Percentiles rank a stretch among this genome's conserved stretches.
Evolutionary conservation across 2,329 filamentous ascomycete genomes (phyloP).

Genomic region (Sporothrix pseudoabietina): DNA sequence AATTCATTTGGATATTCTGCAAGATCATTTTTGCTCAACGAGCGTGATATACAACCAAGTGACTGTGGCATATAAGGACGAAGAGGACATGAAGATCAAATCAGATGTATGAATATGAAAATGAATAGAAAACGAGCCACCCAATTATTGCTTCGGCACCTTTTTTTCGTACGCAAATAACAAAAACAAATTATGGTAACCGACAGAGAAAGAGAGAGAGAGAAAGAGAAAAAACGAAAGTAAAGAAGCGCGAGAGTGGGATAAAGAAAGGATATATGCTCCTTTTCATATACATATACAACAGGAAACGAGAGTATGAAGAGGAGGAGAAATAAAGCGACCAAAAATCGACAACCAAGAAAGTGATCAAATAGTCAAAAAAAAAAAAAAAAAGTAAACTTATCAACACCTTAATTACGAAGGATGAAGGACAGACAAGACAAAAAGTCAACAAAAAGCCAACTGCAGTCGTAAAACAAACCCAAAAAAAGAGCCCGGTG

Average conservation of each 20-base stretch:
- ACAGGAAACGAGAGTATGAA: background rate
- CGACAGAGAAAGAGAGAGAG: background rate
- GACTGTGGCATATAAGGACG: background rate
- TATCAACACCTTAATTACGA: constrained; percentile 7
- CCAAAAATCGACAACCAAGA: background rate
- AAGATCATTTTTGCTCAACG: background rate
- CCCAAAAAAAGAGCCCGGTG: background rate
- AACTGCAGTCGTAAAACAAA: background rate
- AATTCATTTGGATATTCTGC: background rate
- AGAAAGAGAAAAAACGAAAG: background rate
- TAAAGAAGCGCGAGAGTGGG: background rate
- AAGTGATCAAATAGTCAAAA: background rate
- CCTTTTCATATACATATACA: constrained; percentile 20
- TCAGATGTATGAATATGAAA: background rate
- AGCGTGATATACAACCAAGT: background rate
- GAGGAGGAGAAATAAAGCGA: background rate
- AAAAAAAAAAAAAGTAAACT: background rate
- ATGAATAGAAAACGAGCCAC: background rate
- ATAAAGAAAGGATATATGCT: constrained; percentile 9
- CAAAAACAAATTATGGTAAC: background rate
- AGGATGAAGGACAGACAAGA: background rate
- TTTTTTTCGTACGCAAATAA: constrained; percentile 5
- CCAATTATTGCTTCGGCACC: background rate
- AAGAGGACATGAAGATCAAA: background rate
- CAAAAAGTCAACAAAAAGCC: background rate